Conservation (phyloP, 768 basidiomycete genomes). For the Xerocomus brunneocitrinus region DNA sequence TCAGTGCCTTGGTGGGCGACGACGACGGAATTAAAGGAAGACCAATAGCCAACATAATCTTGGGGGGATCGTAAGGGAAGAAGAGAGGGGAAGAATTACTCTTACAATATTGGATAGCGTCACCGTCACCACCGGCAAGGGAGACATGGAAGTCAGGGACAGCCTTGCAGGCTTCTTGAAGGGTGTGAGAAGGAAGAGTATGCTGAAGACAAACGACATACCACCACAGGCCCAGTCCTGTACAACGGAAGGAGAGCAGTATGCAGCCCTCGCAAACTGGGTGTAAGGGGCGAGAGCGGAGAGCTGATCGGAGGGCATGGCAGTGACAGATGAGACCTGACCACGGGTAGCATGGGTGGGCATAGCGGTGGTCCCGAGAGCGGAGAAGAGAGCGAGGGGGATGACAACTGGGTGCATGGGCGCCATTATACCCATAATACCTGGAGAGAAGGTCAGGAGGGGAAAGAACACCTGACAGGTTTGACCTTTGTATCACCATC, state of each 20-base stretch:
- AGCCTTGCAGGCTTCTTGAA: constrained; percentile 32
- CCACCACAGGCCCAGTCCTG: constrained; percentile 44
- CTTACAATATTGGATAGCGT: constrained; percentile 44
- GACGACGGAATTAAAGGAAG: constrained; percentile 45
- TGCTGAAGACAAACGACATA: constrained; percentile 7
- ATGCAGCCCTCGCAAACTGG: constrained; percentile 53
- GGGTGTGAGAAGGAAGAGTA: not conserved
- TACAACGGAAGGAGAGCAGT: constrained; percentile 40
- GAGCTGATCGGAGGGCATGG: constrained; percentile 30
- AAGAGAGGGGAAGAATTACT: constrained; percentile 1
- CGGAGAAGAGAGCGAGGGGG: constrained; percentile 1
- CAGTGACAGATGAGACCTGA: constrained; percentile 12
- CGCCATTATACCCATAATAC: not conserved
- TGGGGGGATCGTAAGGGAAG: not conserved
- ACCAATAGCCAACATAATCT: constrained; percentile 59
- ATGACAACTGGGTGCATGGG: not conserved
- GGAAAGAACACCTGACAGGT: not conserved
- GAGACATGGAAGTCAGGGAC: constrained; percentile 36
- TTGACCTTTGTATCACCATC: not conserved
- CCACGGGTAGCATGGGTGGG: not conserved
- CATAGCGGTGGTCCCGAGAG: constrained; percentile 2
- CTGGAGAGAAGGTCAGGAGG: not conserved
- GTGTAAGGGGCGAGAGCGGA: constrained; percentile 42
- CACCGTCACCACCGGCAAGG: constrained; percentile 49
- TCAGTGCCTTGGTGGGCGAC: constrained; percentile 63